phyloP scores from a whole-genome alignment of 306 rosid genomes.

The Glycyrrhiza uralensis region DNA sequence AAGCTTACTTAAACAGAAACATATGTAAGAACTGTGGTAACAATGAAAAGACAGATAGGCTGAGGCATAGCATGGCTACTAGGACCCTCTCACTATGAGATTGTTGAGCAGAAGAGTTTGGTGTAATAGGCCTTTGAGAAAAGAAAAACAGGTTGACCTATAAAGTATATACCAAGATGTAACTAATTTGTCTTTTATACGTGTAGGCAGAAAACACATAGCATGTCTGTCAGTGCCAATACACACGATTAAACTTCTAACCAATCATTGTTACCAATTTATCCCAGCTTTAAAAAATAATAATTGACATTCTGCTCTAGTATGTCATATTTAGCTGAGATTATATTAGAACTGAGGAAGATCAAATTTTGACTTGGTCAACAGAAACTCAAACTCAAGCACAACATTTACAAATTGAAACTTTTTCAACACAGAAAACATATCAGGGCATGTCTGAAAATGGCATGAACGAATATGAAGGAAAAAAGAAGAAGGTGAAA shows the following conservation, averaged over 20 bases:
- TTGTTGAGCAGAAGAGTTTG: background rate
- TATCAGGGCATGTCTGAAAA: background rate
- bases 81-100: background rate
- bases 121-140: background rate
- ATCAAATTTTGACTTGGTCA: background rate
- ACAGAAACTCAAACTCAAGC: background rate
- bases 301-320: background rate
- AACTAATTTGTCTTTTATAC: background rate
- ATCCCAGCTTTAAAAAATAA: background rate
- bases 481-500: background rate
- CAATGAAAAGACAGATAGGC: no score
- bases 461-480: background rate
- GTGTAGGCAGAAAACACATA: background rate
- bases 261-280: slow-evolving; percentile 1
- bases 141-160: background rate
- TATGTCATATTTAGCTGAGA: background rate
- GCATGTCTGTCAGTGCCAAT: no score
- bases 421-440: background rate
- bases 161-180: background rate
- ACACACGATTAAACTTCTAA: background rate
- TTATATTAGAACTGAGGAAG: background rate
- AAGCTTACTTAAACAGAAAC: background rate
- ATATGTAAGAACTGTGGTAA: background rate
- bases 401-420: background rate
- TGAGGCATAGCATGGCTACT: background rate